These are phyloP conservation scores for Penicillium freii DNA, from an alignment of 2,329 filamentous ascomycete species.

Conservation along the genomic window DNA sequence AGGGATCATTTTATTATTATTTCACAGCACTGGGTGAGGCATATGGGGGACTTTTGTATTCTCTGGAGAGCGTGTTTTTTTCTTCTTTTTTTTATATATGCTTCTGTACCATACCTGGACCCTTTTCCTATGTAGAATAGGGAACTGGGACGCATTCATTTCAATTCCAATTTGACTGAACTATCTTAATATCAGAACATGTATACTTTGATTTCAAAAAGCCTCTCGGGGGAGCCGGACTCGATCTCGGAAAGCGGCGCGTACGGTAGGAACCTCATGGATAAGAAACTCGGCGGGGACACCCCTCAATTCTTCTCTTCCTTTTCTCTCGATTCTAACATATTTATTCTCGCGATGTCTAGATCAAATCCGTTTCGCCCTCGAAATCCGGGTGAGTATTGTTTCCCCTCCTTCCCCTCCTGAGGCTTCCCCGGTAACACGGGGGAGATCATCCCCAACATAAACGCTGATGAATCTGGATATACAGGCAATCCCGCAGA, in stretches of 20 bases:
- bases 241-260: slow-evolving; percentile 24
- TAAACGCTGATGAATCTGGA: not conserved
- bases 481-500: slow-evolving; percentile 13
- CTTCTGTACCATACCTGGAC: slow-evolving; percentile 8
- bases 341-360: slow-evolving; percentile 42
- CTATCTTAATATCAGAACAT: not conserved
- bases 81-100: not conserved
- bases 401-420: slow-evolving; percentile 6
- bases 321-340: slow-evolving; percentile 14
- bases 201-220: not conserved
- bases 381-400: slow-evolving; percentile 38
- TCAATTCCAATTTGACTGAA: slow-evolving; percentile 4
- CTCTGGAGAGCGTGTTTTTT: not conserved
- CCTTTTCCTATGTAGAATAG: slow-evolving; percentile 5
- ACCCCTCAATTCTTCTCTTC: slow-evolving; percentile 20
- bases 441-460: slow-evolving; percentile 5
- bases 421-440: slow-evolving; percentile 13
- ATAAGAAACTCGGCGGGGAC: slow-evolving; percentile 24
- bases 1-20: not conserved
- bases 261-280: slow-evolving; percentile 17
- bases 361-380: slow-evolving; percentile 53
- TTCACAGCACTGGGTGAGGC: slow-evolving; percentile 2
- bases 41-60: not conserved
- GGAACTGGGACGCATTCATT: slow-evolving; percentile 1
- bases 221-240: slow-evolving; percentile 23